Base-by-base conservation (phyloP, 140 eudicot genomes). In the Oenanthe javanica region DNA sequence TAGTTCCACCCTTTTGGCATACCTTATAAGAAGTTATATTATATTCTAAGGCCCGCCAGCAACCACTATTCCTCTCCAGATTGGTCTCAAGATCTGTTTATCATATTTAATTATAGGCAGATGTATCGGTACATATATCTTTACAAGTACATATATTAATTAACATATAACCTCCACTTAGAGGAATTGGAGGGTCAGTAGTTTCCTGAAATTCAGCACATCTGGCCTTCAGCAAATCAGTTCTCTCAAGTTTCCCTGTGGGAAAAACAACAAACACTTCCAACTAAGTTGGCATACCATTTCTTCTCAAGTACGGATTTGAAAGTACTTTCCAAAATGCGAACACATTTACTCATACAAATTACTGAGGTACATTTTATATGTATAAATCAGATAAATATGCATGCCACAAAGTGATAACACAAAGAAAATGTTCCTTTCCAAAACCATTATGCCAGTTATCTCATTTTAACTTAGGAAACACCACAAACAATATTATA, bases 131-230 rank as follows among this genome's bases (percentile, higher is more conserved):
- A 59, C 47, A 74, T 48, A 13, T 25, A 5, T 48, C 13, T 9
- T 55, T 54, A 9, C 38, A 3, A 18, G 50, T 72, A 49, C 7
- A 67, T 13, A 77, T 57, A 42, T 50, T 21, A 14, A n/a, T 27
- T 48, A 31, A 71, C 66, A 61, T 75, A 57, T 19, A 80, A 94
- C 98, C 98, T 85, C 81, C 91, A n/a, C 84, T 89, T 83, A 92
- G 83, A 80, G 97, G 90, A 81, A 94, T 88, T 45, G 96, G 88
- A 84, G 98, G 98, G 61, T 89, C 98, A 47, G 92, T 84, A 12
- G 95, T 89, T 85, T 94, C 97, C 84, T 92, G 86, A 77, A 92
- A 94, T 81, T 95, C 98, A 25, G 98, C 88, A 77, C 98, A 94
- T 83, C 90, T 14, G 55, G 97, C 98, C 80, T 91, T 90, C 78